Percentiles rank a stretch among this genome's conserved stretches.
Evolutionary conservation across 306 rosid genomes (phyloP).

Genomic region (Vigna reflexopilosa): DNA sequence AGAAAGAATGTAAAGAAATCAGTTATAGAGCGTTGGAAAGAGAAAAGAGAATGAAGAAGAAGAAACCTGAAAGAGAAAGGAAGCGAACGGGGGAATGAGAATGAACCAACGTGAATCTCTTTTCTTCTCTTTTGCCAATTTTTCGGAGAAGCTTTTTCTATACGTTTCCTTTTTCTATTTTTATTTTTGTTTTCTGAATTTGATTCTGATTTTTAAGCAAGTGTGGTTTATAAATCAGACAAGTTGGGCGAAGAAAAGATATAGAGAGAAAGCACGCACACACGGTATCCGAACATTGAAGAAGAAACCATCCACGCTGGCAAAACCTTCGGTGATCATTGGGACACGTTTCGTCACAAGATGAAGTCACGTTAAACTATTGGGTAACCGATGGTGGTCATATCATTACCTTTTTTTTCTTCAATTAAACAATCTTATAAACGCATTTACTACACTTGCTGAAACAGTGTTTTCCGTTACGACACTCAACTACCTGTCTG

Average conservation of each 20-base stretch:
- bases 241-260: background rate
- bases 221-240: conserved; percentile 49
- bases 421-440: background rate
- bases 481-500: conserved; percentile 8
- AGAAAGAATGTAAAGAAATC: conserved; percentile 13
- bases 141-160: conserved; percentile 6
- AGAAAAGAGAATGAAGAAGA: conserved; percentile 31
- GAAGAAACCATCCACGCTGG: conserved; percentile 39
- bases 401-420: conserved; percentile 2
- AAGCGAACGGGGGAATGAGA: conserved; percentile 20
- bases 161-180: conserved; percentile 26
- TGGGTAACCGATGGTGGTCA: background rate
- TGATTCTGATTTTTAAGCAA: conserved; percentile 17
- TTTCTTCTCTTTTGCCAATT: background rate
- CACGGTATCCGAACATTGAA: background rate
- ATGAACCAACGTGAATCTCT: conserved; percentile 27
- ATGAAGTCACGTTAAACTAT: background rate
- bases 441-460: background rate
- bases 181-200: background rate
- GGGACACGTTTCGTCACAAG: background rate
- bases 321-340: background rate
- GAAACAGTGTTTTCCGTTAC: conserved; percentile 11
- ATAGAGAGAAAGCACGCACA: background rate
- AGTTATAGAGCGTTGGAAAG: conserved; percentile 12
- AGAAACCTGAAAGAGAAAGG: conserved; percentile 44